Evolutionary conservation across 2,329 filamentous ascomycete species (phyloP).

Genomic region (Hypomyces rosellus): DNA sequence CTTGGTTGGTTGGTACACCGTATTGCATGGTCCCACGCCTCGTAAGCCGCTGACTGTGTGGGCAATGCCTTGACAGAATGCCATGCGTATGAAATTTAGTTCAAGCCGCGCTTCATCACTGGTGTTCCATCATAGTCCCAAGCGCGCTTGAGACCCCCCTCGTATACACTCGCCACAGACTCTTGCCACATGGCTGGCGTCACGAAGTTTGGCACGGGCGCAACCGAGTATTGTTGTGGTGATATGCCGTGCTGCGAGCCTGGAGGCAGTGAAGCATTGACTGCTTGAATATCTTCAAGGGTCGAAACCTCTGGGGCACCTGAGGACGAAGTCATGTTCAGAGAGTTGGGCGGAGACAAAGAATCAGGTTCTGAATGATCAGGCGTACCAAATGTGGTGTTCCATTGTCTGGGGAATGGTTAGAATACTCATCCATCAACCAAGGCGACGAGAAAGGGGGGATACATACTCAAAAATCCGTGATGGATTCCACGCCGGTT

Average conservation of each 20-base stretch:
- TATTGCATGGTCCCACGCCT: too few relatives aligned
- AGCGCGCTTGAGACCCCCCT: slow-evolving; percentile 55
- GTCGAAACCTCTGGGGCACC: slow-evolving; percentile 48
- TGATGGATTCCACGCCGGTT: slow-evolving; percentile 73
- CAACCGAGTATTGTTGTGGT: slow-evolving; percentile 46
- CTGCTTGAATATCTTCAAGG: slow-evolving; percentile 46
- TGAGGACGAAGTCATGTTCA: slow-evolving; percentile 48
- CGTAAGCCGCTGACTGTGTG: too few relatives aligned
- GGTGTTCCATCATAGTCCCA: slow-evolving; percentile 50
- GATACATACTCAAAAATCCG: slow-evolving; percentile 82
- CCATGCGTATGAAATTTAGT: too few relatives aligned
- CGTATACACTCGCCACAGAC: slow-evolving; percentile 62
- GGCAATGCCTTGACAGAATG: too few relatives aligned
- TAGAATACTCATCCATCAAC: background rate
- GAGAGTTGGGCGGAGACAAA: slow-evolving; percentile 41
- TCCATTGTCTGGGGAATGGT: slow-evolving; percentile 71
- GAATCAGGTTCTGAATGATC: slow-evolving; percentile 26
- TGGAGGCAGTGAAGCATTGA: slow-evolving; percentile 38
- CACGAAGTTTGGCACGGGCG: slow-evolving; percentile 53
- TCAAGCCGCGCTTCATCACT: slow-evolving; percentile 24
- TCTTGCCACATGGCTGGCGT: slow-evolving; percentile 70
- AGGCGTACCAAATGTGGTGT: slow-evolving; percentile 81
- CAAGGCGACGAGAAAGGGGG: background rate
- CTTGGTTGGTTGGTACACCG: background rate
- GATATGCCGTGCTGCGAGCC: slow-evolving; percentile 39